phyloP scores from a whole-genome alignment of 2,329 filamentous ascomycete species.

The Pseudocercospora macadamiae region DNA sequence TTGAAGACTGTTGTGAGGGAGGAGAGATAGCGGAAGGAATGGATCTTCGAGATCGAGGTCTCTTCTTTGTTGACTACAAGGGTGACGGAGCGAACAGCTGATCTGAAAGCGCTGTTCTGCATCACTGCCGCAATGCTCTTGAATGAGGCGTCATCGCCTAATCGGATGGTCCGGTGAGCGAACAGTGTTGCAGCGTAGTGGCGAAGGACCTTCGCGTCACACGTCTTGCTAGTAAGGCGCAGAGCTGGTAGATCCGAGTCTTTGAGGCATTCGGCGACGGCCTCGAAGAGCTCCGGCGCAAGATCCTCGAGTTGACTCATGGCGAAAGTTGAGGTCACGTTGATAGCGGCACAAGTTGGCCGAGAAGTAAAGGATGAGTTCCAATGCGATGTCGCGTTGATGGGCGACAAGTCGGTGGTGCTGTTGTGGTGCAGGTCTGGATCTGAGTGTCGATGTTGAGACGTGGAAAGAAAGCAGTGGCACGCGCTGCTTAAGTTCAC shows the following conservation, averaged over 20 bases:
- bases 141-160: too few relatives aligned
- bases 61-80: not conserved
- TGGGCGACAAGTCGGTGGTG: too few relatives aligned
- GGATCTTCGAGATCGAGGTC: not conserved
- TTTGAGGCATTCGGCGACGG: not conserved
- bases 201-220: not conserved
- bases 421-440: too few relatives aligned
- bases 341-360: too few relatives aligned
- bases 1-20: too few relatives aligned
- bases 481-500: too few relatives aligned
- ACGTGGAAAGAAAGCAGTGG: too few relatives aligned
- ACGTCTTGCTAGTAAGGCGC: not conserved
- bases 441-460: too few relatives aligned
- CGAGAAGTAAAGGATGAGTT: too few relatives aligned
- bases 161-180: not conserved
- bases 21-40: too few relatives aligned
- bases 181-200: not conserved
- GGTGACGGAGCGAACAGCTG: not conserved
- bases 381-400: too few relatives aligned
- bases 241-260: not conserved
- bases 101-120: not conserved
- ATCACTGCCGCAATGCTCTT: too few relatives aligned
- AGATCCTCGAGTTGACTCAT: not conserved
- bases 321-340: not conserved
- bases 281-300: not conserved